Evolutionary conservation across 176 grass and related monocot genomes (phyloP).

Genomic region (Pontederia paniculata): DNA sequence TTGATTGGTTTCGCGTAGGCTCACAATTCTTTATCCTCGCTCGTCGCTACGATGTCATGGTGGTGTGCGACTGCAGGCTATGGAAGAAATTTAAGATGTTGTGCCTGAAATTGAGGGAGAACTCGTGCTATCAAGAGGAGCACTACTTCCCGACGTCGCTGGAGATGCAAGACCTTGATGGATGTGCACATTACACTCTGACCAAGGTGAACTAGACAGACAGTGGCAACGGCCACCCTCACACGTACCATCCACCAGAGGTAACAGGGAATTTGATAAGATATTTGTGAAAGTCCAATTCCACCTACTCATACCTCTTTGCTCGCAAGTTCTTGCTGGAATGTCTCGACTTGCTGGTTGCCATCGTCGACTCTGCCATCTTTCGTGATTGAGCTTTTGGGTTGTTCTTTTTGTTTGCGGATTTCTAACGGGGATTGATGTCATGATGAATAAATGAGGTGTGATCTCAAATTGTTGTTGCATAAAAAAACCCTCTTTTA

Average conservation of each 20-base stretch:
- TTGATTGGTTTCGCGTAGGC: slow-evolving; percentile 53
- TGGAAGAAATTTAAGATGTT: slow-evolving; percentile 90
- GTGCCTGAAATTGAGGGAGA: slow-evolving; percentile 34
- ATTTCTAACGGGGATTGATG: not conserved
- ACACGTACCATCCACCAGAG: slow-evolving; percentile 55
- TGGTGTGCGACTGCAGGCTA: slow-evolving; percentile 64
- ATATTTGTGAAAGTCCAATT: slow-evolving; percentile 74
- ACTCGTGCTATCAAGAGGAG: slow-evolving; percentile 86
- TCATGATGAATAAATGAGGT: slow-evolving; percentile 3
- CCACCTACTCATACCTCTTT: slow-evolving; percentile 57
- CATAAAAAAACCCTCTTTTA: no score
- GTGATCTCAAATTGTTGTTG: not conserved
- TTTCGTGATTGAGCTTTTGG: slow-evolving; percentile 44
- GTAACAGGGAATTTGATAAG: slow-evolving; percentile 48
- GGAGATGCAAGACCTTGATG: slow-evolving; percentile 70
- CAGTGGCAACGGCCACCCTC: slow-evolving; percentile 44
- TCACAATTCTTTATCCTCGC: slow-evolving; percentile 84
- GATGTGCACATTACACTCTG: no score
- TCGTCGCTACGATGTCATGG: slow-evolving; percentile 50
- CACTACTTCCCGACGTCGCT: slow-evolving; percentile 93
- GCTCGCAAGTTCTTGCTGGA: slow-evolving; percentile 58
- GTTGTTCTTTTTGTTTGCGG: slow-evolving; percentile 19
- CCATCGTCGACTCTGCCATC: slow-evolving; percentile 56
- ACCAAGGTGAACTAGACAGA: no score
- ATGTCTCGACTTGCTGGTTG: slow-evolving; percentile 44